Base-by-base conservation (phyloP, 192 early-diverging fungal genomes). In the Podila horticola region DNA sequence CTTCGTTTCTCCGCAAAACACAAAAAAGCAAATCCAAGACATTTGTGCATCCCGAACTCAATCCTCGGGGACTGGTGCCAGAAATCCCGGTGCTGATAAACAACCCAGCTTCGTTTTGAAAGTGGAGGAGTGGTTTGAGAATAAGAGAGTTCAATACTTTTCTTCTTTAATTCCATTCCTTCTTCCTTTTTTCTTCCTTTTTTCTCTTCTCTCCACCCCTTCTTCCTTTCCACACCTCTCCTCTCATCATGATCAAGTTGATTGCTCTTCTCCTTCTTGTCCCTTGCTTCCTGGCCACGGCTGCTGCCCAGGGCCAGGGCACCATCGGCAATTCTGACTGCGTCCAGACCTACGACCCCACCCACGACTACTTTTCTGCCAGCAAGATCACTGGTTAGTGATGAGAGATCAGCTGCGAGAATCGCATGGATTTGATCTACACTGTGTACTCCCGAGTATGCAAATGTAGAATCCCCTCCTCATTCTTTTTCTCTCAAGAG, bases 311-410 rank as follows among this genome's bases (percentile, higher is more conserved):
- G 33, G 76, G 74, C 19, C 84, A 86, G 65, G 67, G 57, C 8
- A 67, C 75, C 9, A 71, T 85, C 29, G 48, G 48, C 6, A 38
- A 31, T 9, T 17, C 59, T 12, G 22, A 36, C 28, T 76, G 74
- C 58, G 57, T 51, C 26, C 29, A 24, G 9, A 61, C 29, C 38
- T 69, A 71, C 26, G 48, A 70, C 71, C 29, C 72, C 71, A 34
- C 79, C n/a, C 71, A 72, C 52, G 67, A 38, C 7, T 85, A 89
- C 58, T 89, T 88, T 68, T 89, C 88, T 61, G 79, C 85, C 28
- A 60, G 60, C 61, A 86, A 86, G 61, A 70, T 85, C 61, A 58
- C 57, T 12, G 82, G 88, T 87, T 9, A 34, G 33, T 9, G 13
- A 60, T 31, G 15, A 13, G 29, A 60, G 58, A 29, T 60, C 26